These are phyloP conservation scores for Xylaria nigripes DNA, from an alignment of 495 filamentous ascomycete genomes.

Conservation along the genomic window DNA sequence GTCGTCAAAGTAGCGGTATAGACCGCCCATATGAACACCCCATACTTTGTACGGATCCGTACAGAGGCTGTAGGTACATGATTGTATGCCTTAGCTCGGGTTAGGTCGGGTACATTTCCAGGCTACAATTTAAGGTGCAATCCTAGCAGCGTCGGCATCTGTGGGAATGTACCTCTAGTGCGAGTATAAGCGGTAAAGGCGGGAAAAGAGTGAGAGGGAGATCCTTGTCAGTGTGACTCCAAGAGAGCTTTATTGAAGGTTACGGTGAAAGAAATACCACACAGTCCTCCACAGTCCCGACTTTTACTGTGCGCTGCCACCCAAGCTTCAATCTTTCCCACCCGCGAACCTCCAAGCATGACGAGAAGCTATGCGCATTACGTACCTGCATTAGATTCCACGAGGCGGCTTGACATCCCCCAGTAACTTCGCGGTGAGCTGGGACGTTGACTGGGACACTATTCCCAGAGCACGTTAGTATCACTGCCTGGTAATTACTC, in stretches of 20 bases:
- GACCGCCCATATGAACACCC: slow-evolving; percentile 1
- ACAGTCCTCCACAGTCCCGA: background rate
- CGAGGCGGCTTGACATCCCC: slow-evolving; percentile 13
- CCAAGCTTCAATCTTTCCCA: background rate
- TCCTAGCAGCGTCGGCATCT: background rate
- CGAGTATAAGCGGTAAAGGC: background rate
- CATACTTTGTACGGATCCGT: background rate
- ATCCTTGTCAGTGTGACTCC: background rate
- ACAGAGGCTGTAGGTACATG: background rate
- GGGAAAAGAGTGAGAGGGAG: background rate
- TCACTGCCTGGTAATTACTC: background rate
- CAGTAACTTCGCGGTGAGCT: slow-evolving; percentile 10
- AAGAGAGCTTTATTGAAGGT: background rate
- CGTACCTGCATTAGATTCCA: slow-evolving; percentile 16
- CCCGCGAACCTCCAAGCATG: background rate
- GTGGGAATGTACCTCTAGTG: background rate
- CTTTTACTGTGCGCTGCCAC: slow-evolving; percentile 1
- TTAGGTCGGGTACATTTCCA: background rate
- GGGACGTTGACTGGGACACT: slow-evolving; percentile 7
- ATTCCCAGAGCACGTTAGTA: background rate
- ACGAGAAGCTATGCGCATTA: background rate
- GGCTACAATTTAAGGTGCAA: background rate
- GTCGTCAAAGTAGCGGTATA: slow-evolving; percentile 15
- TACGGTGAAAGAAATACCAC: slow-evolving; percentile 9
- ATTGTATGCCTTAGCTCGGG: background rate